A percentile compares a stretch with the other conserved stretches of the same genome.
These are phyloP conservation scores for Leucoagaricus sp. DNA, from an alignment of 1,284 basidiomycete genomes.

Conservation along the genomic window DNA sequence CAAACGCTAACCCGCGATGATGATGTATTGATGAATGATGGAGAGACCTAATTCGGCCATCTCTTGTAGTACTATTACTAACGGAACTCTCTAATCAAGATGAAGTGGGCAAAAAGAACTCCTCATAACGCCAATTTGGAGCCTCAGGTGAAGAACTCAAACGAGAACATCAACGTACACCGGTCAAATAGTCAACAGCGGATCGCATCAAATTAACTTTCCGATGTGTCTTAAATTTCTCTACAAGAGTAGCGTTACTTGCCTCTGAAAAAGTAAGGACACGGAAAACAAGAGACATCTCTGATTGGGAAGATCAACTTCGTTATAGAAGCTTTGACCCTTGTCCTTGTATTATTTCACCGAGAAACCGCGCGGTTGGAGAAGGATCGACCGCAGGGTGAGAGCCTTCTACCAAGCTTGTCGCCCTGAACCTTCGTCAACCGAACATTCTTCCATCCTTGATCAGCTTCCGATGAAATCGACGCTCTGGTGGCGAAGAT, in stretches of 20 bases:
- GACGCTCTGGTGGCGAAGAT: neutral
- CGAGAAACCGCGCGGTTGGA: neutral
- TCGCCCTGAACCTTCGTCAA: neutral
- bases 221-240: neutral
- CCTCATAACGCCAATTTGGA: neutral
- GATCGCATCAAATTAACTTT: slow-evolving; percentile 20
- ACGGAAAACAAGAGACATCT: neutral
- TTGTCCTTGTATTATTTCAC: neutral
- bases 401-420: neutral
- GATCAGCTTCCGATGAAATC: slow-evolving; percentile 14
- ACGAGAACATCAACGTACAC: neutral
- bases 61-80: neutral
- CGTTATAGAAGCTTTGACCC: neutral
- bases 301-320: neutral
- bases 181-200: slow-evolving; percentile 14
- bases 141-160: neutral
- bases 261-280: neutral
- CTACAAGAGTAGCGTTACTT: neutral
- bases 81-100: slow-evolving; percentile 1
- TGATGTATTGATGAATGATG: neutral
- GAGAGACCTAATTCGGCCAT: neutral
- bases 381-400: neutral
- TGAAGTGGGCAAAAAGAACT: neutral
- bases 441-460: neutral
- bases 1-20: slow-evolving; percentile 2